A percentile compares a stretch with the other conserved stretches of the same genome.
These are phyloP conservation scores for Epichloe uncinata DNA, from an alignment of 2,329 filamentous ascomycete genomes.

Conservation along the genomic window DNA sequence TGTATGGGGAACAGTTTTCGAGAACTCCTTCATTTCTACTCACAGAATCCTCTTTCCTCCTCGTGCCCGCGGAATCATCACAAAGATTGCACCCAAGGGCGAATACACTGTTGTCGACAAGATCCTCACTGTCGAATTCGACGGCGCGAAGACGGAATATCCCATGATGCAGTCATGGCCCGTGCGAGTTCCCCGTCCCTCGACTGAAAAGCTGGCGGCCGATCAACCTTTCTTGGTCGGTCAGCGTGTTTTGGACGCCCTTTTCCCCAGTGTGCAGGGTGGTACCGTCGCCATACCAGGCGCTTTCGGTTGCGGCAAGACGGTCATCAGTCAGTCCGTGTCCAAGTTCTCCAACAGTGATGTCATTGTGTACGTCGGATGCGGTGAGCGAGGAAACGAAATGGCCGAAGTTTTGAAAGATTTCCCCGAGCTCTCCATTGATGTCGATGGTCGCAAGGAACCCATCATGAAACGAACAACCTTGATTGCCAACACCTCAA, in stretches of 20 bases:
- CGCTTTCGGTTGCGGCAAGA: constrained; percentile 98
- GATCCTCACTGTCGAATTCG: constrained; percentile 91
- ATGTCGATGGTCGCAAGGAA: constrained; percentile 86
- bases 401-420: constrained; percentile 99
- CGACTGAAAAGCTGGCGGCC: constrained; percentile 82
- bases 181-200: constrained; percentile 86
- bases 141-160: constrained; percentile 86
- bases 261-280: constrained; percentile 93
- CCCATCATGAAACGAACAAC: constrained; percentile 99
- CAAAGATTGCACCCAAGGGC: constrained; percentile 76
- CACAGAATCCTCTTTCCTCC: constrained; percentile 91
- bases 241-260: constrained; percentile 87
- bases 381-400: constrained; percentile 89
- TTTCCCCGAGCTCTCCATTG: constrained; percentile 94
- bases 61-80: constrained; percentile 81
- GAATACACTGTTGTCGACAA: constrained; percentile 91
- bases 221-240: constrained; percentile 90
- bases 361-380: constrained; percentile 93
- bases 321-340: constrained; percentile 94
- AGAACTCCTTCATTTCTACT: constrained; percentile 88
- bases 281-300: constrained; percentile 96
- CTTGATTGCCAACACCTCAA: constrained; percentile 96
- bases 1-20: constrained; percentile 86
- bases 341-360: constrained; percentile 99
- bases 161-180: constrained; percentile 99